Evolutionary conservation across 495 filamentous ascomycete genomes (phyloP).

Genomic region (Talaromyces thailandensis): DNA sequence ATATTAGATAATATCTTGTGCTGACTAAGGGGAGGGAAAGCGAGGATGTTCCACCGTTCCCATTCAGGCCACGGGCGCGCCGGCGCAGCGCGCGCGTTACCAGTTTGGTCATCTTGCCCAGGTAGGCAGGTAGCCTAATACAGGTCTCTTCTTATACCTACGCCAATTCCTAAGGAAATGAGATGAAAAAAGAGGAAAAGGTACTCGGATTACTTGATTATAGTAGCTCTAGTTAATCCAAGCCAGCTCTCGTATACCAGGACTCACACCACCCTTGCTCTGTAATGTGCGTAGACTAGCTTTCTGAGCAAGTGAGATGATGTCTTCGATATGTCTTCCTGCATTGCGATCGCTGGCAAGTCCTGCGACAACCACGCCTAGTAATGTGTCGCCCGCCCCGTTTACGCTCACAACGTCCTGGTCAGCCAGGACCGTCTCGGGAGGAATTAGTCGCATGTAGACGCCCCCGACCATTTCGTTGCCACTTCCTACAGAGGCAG

Average conservation of each 20-base stretch:
- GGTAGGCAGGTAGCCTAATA: background rate
- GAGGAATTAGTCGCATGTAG: slow-evolving; percentile 73
- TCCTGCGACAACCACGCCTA: slow-evolving; percentile 71
- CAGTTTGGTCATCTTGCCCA: too few species aligned
- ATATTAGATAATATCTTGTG: too few species aligned
- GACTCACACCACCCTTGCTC: slow-evolving; percentile 62
- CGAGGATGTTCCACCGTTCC: too few species aligned
- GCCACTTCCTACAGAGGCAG: slow-evolving; percentile 16
- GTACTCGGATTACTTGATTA: background rate
- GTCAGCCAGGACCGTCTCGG: slow-evolving; percentile 48
- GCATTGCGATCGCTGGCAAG: slow-evolving; percentile 27
- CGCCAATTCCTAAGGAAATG: background rate
- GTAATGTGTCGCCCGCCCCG: slow-evolving; percentile 87
- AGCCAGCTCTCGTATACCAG: slow-evolving; percentile 16
- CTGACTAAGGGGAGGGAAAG: too few species aligned
- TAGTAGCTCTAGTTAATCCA: background rate
- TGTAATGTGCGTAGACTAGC: slow-evolving; percentile 69
- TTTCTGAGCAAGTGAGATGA: slow-evolving; percentile 50
- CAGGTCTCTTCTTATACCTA: background rate
- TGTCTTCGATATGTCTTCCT: slow-evolving; percentile 22
- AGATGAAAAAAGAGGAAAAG: background rate
- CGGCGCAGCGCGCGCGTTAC: too few species aligned
- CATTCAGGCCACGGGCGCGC: too few species aligned
- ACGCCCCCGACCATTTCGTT: slow-evolving; percentile 61
- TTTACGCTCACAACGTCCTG: slow-evolving; percentile 79